Evolutionary conservation across 805 yeast species (phyloP).

Genomic region (Sungouiozyma ichnusensis): DNA sequence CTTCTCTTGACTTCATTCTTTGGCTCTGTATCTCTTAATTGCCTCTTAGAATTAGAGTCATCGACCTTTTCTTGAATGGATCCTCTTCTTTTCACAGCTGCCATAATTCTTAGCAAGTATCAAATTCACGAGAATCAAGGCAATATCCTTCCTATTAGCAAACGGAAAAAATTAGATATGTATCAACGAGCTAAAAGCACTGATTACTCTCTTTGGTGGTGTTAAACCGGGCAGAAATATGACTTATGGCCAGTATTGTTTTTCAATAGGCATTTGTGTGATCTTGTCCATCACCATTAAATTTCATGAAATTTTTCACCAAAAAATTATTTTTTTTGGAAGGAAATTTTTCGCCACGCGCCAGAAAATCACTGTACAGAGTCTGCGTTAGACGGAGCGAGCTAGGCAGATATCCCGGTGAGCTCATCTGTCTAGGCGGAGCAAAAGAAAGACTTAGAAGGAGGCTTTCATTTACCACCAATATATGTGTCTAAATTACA

Average conservation of each 20-base stretch:
- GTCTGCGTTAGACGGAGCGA: too few species aligned
- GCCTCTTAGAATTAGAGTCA: neutral
- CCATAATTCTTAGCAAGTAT: neutral
- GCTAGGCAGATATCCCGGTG: too few species aligned
- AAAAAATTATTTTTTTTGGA: neutral
- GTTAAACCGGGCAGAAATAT: neutral
- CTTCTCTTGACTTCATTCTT: conserved; percentile 6
- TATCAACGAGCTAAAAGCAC: neutral
- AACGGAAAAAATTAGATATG: neutral
- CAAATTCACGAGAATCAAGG: neutral
- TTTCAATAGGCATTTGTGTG: neutral
- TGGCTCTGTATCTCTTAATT: neutral
- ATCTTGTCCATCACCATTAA: neutral
- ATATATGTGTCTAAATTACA: too few species aligned
- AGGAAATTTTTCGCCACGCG: neutral
- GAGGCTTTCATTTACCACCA: too few species aligned
- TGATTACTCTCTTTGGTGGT: neutral
- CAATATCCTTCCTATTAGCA: neutral
- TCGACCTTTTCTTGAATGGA: neutral
- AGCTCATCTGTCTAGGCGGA: too few species aligned
- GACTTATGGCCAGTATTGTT: neutral
- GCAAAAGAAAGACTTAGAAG: neutral
- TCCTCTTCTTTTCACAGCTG: conserved; percentile 4
- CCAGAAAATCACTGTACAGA: too few species aligned
- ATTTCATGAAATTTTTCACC: neutral